Base-by-base conservation (phyloP, 2,329 filamentous ascomycete genomes). In the Pseudogymnoascus sp. region DNA sequence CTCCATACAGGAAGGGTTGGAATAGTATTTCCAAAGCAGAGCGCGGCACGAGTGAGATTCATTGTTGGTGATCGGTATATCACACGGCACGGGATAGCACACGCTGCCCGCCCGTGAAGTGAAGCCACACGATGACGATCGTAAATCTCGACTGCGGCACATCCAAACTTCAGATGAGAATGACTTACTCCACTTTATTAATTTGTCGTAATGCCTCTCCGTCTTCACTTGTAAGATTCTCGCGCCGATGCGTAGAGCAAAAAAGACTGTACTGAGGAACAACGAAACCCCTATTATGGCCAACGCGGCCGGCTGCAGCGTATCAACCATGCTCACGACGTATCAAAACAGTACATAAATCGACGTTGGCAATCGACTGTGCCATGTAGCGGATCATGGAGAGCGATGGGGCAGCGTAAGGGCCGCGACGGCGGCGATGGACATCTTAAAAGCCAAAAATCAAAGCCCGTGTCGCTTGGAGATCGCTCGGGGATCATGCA, bases 151-250 rank as follows among this genome's bases (percentile, higher is more conserved):
- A 33, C n/a, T 56, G 25, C 10, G 10, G 25, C 50, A 56, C 50
- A 56, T 5, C 10, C n/a, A 56, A 56, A 56, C 50, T 56, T 31
- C n/a, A 56, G 50, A 56, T 78, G 79, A 69, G 65, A 31, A 33
- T 16, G 10, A 63, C 62, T 61, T 42, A 63, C 62, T 61, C 62
- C 50, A 63, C 59, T 61, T 61, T 12, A 63, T 59, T 23, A 56
- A 62, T 14, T 4, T 11, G 28, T 62, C 61, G 18, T 56, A 62
- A 31, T 37, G n/a, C 44, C 44, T 25, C 25, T 38, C 61, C 33
- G 47, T 25, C 31, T 59, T 62, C 42, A 62, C 1, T 21, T 62
- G 42, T 14, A 62, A 14, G 33, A 62, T 35, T 28, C 61, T 62
- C 25, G 61, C 61, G 28, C 61, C 23, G n/a, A 62, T 16, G 8